Evolutionary conservation across 163 green algal genomes (phyloP), one percentile per base, ranked within the genome.

Genomic region (Chloromonas sp.): DNA sequence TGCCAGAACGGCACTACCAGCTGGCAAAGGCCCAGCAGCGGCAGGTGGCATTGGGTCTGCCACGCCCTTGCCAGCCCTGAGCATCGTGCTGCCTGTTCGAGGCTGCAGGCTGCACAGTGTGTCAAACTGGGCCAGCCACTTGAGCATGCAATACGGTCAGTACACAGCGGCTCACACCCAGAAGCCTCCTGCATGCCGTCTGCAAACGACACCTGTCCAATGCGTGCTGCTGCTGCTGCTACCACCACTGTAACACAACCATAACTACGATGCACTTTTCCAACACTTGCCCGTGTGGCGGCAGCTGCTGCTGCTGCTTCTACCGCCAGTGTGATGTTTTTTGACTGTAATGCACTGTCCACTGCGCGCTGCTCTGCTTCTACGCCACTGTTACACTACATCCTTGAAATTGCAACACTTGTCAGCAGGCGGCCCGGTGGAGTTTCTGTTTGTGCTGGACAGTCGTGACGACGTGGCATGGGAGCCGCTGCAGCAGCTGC

Each of bases 71-170:
- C 71, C 71, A 3, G 71, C 5, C 14, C 13, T 79, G 5, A 58
- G 90, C 1, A 86, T 97, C 8, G 82, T 97, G 3, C 82, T 96
- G 74, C 94, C 94, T 0, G 89, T 96, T 13, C 93, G 93, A 59
- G 94, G 94, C 2, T 91, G 85, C 71, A 86, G 90, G n/a, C 81
- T 81, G n/a, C 88, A 94, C 86, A 93, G 87, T 83, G 8, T 86
- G 11, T 60, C 71, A 74, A 96, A 94, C 84, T 97, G 93, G 94
- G 15, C 60, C 5, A 90, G 90, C 1, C 92, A 95, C 14, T 81
- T 97, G 1, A 36, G 71, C 13, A 87, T 89, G 60, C 2, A 85
- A 0, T 96, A 97, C 58, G 36, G 71, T 79, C 13, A 14, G 71
- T 58, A 36, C 13, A 14, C 0, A 58, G 5, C 66, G 66, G 66